Conservation (phyloP, 148 eudicot genomes). For the Chenopodium album region DNA sequence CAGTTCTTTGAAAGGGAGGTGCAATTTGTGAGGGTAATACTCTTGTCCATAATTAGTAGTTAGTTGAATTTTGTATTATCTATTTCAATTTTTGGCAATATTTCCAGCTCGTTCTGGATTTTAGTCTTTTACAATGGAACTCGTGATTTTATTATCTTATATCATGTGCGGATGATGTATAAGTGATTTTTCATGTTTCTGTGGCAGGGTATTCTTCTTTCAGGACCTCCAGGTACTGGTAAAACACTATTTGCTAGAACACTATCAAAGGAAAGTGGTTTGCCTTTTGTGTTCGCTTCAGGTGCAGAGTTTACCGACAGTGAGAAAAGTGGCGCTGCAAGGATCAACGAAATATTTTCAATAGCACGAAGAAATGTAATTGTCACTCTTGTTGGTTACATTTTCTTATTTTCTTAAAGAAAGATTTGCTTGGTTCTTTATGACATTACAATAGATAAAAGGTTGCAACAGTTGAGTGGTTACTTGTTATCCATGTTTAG, state of each 20-base stretch:
- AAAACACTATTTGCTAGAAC: conserved; percentile 95
- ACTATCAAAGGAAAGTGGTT: conserved; percentile 79
- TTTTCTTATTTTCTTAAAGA: not conserved
- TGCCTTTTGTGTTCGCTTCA: conserved; percentile 95
- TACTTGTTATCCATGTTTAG: not conserved
- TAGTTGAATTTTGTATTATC: not conserved
- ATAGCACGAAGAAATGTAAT: conserved; percentile 87
- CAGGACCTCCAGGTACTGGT: conserved; percentile 96
- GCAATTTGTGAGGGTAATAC: conserved; percentile 78
- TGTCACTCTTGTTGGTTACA: conserved; percentile 5
- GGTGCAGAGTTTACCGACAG: conserved; percentile 98
- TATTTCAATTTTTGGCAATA: not conserved
- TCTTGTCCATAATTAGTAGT: not conserved
- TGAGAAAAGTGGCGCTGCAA: conserved; percentile 87
- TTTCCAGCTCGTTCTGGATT: not conserved
- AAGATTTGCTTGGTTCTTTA: not conserved
- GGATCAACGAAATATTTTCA: conserved; percentile 78
- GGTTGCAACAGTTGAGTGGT: not conserved
- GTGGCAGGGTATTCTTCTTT: conserved; percentile 83
- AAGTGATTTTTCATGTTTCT: conserved; percentile 5
- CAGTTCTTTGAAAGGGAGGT: conserved; percentile 78
- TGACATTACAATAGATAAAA: not conserved
- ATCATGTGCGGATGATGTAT: conserved; percentile 2
- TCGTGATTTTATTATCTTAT: not conserved
- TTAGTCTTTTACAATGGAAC: not conserved